phyloP scores from a whole-genome alignment of 768 basidiomycete species.

The Favolaschia claudopus region DNA sequence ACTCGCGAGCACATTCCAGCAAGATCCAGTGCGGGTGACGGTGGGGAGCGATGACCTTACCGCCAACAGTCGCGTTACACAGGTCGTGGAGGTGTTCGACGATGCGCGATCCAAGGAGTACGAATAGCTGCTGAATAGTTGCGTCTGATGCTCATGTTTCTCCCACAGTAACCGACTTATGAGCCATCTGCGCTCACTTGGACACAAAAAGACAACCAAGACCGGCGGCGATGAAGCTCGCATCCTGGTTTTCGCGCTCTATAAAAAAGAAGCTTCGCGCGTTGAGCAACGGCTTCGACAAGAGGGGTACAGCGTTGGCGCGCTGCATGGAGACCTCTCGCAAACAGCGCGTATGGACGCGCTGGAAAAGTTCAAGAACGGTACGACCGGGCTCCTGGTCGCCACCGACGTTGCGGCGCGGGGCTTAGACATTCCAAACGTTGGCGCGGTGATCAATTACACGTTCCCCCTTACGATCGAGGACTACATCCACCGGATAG shows the following conservation, averaged over 20 bases:
- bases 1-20: conserved; percentile 88
- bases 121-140: conserved; percentile 32
- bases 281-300: conserved; percentile 80
- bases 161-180: conserved; percentile 63
- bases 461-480: conserved; percentile 98
- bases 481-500: conserved; percentile 91
- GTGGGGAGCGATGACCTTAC: conserved; percentile 96
- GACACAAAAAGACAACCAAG: conserved; percentile 67
- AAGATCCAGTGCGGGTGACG: conserved; percentile 85
- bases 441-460: conserved; percentile 93
- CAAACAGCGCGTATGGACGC: conserved; percentile 87
- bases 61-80: conserved; percentile 94
- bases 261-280: conserved; percentile 97
- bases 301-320: conserved; percentile 79
- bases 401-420: conserved; percentile 98
- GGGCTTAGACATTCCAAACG: conserved; percentile 96
- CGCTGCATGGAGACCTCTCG: conserved; percentile 90
- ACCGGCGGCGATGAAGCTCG: conserved; percentile 64
- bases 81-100: conserved; percentile 91
- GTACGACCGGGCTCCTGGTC: conserved; percentile 82
- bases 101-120: conserved; percentile 88
- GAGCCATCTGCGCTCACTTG: conserved; percentile 58
- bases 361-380: conserved; percentile 85
- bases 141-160: neutral
- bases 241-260: conserved; percentile 91